Percentiles rank a stretch among this genome's conserved stretches.
Evolutionary conservation across 2,329 filamentous ascomycete genomes (phyloP).

Genomic region (Trichoderma sp.): DNA sequence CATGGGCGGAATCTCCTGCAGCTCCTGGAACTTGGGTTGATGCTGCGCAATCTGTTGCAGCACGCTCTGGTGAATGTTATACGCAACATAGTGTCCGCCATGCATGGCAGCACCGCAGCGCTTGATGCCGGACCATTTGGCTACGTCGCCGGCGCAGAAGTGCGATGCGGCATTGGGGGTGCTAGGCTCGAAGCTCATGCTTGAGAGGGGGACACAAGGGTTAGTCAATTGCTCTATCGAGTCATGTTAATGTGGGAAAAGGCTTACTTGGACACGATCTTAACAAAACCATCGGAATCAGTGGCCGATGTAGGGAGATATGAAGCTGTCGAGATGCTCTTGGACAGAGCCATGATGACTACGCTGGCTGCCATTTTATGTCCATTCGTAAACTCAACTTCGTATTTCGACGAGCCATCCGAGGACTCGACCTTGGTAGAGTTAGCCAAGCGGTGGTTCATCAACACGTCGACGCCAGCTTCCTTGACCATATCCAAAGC

Average conservation of each 20-base stretch:
- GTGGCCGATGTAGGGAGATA: constrained; percentile 59
- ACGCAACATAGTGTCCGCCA: constrained; percentile 62
- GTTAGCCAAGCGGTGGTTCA: constrained; percentile 56
- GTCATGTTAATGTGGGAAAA: not conserved
- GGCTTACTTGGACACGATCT: constrained; percentile 53
- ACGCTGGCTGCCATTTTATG: constrained; percentile 57
- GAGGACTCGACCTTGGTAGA: constrained; percentile 44
- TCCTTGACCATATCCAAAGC: constrained; percentile 57
- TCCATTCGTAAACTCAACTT: constrained; percentile 59
- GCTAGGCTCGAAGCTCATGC: constrained; percentile 51
- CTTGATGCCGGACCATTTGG: constrained; percentile 74
- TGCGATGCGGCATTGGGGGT: constrained; percentile 59
- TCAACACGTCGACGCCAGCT: constrained; percentile 61
- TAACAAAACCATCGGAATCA: constrained; percentile 63
- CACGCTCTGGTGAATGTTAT: constrained; percentile 65
- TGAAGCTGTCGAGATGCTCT: constrained; percentile 56
- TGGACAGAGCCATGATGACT: constrained; percentile 68
- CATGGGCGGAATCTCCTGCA: constrained; percentile 57
- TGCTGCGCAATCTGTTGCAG: constrained; percentile 39
- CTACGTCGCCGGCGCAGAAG: constrained; percentile 68
- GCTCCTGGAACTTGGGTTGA: constrained; percentile 45
- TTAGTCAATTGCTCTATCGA: not conserved
- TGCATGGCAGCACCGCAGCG: constrained; percentile 74
- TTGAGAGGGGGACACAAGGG: constrained; percentile 25
- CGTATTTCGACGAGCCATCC: constrained; percentile 41